phyloP scores from a whole-genome alignment of 805 yeast species.

The Cyberlindnera euphorbiae region DNA sequence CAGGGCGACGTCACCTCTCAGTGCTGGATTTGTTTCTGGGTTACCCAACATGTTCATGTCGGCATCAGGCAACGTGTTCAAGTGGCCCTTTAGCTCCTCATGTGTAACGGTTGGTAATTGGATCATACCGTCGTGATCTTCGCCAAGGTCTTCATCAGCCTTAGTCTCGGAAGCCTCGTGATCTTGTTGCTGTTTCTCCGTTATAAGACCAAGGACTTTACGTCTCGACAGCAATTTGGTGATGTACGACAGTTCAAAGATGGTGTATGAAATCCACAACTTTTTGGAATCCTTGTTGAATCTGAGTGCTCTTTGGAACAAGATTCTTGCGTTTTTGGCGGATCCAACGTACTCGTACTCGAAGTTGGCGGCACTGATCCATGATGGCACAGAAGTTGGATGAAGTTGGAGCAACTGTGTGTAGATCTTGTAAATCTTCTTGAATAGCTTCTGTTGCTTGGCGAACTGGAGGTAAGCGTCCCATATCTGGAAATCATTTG shows the following conservation, averaged over 20 bases:
- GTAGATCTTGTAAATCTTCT: slow-evolving; percentile 70
- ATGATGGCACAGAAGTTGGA: slow-evolving; percentile 84
- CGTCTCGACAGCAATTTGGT: slow-evolving; percentile 82
- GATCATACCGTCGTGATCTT: slow-evolving; percentile 32
- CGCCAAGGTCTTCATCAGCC: slow-evolving; percentile 23
- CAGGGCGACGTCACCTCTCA: slow-evolving; percentile 67
- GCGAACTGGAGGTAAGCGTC: slow-evolving; percentile 65
- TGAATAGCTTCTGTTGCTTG: slow-evolving; percentile 61
- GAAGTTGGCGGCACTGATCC: slow-evolving; percentile 93
- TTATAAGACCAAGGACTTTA: slow-evolving; percentile 70
- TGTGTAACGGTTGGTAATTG: slow-evolving; percentile 42
- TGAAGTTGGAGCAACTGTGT: slow-evolving; percentile 77
- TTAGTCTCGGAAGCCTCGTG: slow-evolving; percentile 33
- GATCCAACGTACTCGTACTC: slow-evolving; percentile 87
- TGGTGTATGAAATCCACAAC: slow-evolving; percentile 83
- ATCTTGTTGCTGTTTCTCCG: slow-evolving; percentile 63
- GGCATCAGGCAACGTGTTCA: slow-evolving; percentile 78
- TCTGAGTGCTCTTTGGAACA: slow-evolving; percentile 80
- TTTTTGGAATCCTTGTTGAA: slow-evolving; percentile 69
- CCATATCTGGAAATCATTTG: slow-evolving; percentile 78
- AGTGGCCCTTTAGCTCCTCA: slow-evolving; percentile 54
- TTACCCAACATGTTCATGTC: slow-evolving; percentile 82
- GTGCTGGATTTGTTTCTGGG: slow-evolving; percentile 77
- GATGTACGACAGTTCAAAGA: slow-evolving; percentile 81
- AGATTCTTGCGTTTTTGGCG: slow-evolving; percentile 80